Evolutionary conservation across 2,329 filamentous ascomycete genomes (phyloP), one percentile per base, ranked within the genome.

Genomic region (Clathrospora elynae): DNA sequence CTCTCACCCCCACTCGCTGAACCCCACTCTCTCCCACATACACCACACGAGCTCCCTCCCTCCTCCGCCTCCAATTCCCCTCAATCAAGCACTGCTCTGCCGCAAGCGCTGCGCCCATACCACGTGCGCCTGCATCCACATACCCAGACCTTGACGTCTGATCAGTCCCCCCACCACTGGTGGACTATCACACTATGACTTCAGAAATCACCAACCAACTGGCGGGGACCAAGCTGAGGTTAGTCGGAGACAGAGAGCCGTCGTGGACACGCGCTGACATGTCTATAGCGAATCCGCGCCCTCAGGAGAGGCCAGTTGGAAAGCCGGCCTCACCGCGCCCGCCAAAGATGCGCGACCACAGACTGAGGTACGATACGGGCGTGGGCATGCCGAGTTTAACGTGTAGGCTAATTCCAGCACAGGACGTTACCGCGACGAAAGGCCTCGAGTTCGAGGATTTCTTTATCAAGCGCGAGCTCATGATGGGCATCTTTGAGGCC

Each of bases 401-500:
- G 10, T 14, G 14, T 37, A 14, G 32, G 35, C 57, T 49, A 37
- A 49, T 51, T 35, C 28, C n/a, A 19, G 28, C 13, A 65, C 51
- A 95, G 88, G 93, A 99, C 87, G 95, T 99, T 50, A 97, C 92
- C 44, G 91, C 90, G 63, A 99, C 92, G 20, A 97, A 96, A 76
- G 93, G 93, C 49, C 80, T 99, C 51, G 93, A 99, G 61, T 99
- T 96, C 67, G 95, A 99, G 73, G 89, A 97, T 59, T 96, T 99
- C 70, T 88, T 87, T 57, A 86, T 99, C 61, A 96, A 95, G 78
- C 83, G 93, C 68, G 89, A 96, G 69, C 78, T 99, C 49, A 83
- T 99, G 76, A 99, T 97, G 92, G 93, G 93, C 51, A 97, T 99
- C 57, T 99, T 97, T 72, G 93, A 99, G 77, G 93, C 93, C 59